phyloP scores from a whole-genome alignment of 139 green algal species.

The Asterochloris erici region DNA sequence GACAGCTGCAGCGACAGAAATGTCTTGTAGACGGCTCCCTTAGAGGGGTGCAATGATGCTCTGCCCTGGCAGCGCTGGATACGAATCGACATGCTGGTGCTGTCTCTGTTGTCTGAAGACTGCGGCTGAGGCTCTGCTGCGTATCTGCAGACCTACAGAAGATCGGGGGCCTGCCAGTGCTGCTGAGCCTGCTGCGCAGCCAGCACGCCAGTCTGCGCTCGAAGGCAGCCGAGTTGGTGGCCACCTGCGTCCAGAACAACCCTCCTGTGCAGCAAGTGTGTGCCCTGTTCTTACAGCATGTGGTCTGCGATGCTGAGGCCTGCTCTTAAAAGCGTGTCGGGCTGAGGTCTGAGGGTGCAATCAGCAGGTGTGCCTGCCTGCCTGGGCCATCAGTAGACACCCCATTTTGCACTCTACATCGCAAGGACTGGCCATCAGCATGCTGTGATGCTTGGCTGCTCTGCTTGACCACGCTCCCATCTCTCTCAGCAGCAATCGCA shows the following conservation, averaged over 20 bases:
- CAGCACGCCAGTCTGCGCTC: conserved; percentile 51
- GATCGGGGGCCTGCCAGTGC: conserved; percentile 73
- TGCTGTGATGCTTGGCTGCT: too few relatives aligned
- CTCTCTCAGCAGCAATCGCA: too few relatives aligned
- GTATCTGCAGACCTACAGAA: conserved; percentile 65
- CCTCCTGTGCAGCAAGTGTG: conserved; percentile 60
- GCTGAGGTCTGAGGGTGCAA: background rate
- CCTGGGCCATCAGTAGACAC: background rate
- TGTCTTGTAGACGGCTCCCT: too few relatives aligned
- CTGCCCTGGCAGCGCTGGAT: background rate
- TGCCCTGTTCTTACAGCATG: background rate
- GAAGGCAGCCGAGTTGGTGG: conserved; percentile 73
- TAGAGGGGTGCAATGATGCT: background rate
- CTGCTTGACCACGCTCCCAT: too few relatives aligned
- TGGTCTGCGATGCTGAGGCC: too few relatives aligned
- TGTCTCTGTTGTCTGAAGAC: background rate
- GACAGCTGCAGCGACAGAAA: too few relatives aligned
- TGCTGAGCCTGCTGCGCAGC: conserved; percentile 63
- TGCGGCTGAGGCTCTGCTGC: background rate
- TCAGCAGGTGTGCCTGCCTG: background rate
- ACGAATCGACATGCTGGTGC: too few relatives aligned
- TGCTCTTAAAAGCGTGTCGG: too few relatives aligned
- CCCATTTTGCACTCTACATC: background rate
- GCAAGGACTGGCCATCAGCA: too few relatives aligned
- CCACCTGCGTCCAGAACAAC: conserved; percentile 82